These are phyloP conservation scores for Fusarium pseudocircinatum DNA, from an alignment of 2,329 filamentous ascomycete species.

Conservation along the genomic window DNA sequence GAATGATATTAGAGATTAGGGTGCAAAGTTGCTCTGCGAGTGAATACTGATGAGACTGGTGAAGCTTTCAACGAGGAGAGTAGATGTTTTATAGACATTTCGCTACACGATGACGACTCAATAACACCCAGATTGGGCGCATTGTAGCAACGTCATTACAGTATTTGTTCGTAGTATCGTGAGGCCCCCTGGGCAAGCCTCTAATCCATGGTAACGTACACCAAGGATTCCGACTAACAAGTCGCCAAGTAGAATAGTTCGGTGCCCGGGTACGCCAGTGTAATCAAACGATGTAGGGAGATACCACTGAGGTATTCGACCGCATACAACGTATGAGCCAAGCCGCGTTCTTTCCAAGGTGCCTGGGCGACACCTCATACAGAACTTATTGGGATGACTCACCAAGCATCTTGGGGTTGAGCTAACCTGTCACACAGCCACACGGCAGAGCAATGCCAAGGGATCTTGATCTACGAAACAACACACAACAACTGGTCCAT, in stretches of 20 bases:
- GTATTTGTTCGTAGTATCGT: neutral
- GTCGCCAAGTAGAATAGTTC: conserved; percentile 20
- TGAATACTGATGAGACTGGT: conserved; percentile 1
- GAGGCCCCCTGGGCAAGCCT: neutral
- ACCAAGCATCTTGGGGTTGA: conserved; percentile 17
- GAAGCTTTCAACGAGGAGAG: neutral
- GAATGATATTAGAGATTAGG: neutral
- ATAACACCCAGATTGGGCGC: neutral
- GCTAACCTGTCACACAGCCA: conserved; percentile 28
- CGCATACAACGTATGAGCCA: conserved; percentile 1
- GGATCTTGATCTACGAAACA: neutral
- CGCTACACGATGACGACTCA: neutral
- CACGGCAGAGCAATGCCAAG: conserved; percentile 21
- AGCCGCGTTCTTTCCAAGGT: neutral
- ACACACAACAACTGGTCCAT: neutral
- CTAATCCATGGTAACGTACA: neutral
- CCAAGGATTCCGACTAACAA: neutral
- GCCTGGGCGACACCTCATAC: neutral
- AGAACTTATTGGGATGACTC: conserved; percentile 9
- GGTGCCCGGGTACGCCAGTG: neutral
- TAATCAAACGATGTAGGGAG: conserved; percentile 7
- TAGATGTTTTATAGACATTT: conserved; percentile 21
- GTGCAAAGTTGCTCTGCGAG: neutral
- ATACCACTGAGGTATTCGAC: neutral
- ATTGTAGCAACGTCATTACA: conserved; percentile 19